Percentiles rank a stretch among this genome's conserved stretches.
These are phyloP conservation scores for Hypoxylon sp. DNA, from an alignment of 2,329 filamentous ascomycete species.

Conservation along the genomic window DNA sequence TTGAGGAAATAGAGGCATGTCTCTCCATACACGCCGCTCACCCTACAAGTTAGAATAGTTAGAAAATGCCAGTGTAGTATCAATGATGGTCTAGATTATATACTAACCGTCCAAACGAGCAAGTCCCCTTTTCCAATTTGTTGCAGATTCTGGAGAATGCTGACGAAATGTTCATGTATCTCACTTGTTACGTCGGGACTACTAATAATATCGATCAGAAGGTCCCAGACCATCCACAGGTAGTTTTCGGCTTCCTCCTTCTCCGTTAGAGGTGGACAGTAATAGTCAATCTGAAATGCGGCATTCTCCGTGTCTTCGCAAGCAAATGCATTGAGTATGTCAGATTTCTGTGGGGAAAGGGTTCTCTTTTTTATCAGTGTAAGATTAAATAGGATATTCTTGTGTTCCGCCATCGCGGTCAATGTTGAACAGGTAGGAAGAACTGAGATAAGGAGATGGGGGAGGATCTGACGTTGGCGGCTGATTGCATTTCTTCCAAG, in stretches of 20 bases:
- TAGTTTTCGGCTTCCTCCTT: neutral
- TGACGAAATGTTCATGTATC: neutral
- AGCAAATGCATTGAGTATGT: constrained; percentile 1
- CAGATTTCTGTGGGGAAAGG: neutral
- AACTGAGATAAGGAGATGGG: neutral
- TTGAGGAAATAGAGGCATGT: neutral
- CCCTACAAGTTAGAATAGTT: neutral
- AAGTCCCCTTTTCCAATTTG: constrained; percentile 1
- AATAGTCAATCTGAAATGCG: neutral
- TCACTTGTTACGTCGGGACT: constrained; percentile 2
- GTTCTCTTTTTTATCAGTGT: neutral
- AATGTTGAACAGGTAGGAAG: neutral
- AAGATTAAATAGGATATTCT: neutral
- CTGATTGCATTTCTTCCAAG: neutral
- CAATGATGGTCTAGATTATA: neutral
- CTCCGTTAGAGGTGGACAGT: neutral
- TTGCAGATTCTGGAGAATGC: neutral
- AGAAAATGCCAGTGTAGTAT: neutral
- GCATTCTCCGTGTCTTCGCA: neutral
- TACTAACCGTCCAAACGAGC: neutral
- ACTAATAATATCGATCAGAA: neutral
- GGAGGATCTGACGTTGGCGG: neutral
- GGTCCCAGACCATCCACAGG: neutral
- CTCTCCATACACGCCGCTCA: neutral
- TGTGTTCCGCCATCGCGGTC: neutral